Evolutionary conservation across 805 yeast species (phyloP).

Genomic region (Debaryomyces prosopidis): DNA sequence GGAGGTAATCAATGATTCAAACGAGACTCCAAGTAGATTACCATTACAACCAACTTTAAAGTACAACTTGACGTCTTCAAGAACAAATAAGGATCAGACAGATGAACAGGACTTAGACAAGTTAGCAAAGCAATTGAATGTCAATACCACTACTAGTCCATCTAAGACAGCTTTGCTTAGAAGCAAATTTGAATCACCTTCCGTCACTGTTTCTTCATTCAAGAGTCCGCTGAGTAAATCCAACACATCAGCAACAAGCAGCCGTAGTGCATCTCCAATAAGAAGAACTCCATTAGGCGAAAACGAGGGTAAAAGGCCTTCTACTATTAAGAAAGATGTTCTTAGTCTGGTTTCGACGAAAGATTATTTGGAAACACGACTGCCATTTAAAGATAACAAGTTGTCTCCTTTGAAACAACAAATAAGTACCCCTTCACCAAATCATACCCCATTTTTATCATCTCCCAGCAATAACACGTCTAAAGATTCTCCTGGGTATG

Average conservation of each 20-base stretch:
- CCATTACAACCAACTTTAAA: conserved; percentile 33
- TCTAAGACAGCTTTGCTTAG: conserved; percentile 28
- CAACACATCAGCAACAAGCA: conserved; percentile 15
- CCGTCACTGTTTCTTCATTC: conserved; percentile 44
- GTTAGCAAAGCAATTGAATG: conserved; percentile 37
- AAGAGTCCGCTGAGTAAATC: conserved; percentile 29
- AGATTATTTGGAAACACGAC: not conserved
- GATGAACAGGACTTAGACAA: conserved; percentile 35
- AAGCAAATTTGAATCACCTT: conserved; percentile 38
- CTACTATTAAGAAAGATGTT: not conserved
- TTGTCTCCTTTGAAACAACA: conserved; percentile 12
- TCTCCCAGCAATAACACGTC: conserved; percentile 31
- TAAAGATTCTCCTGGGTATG: conserved; percentile 51
- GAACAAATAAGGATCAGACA: conserved; percentile 7
- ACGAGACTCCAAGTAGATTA: conserved; percentile 20
- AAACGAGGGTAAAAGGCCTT: not conserved
- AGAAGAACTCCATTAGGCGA: conserved; percentile 6
- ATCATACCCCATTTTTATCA: conserved; percentile 20
- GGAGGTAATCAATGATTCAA: conserved; percentile 28
- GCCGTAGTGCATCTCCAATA: conserved; percentile 17
- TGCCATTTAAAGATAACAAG: conserved; percentile 1
- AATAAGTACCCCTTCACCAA: conserved; percentile 10
- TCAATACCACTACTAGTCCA: conserved; percentile 25
- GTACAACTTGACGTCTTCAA: conserved; percentile 19
- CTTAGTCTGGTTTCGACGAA: not conserved